Evolutionary conservation across 139 green algal species (phyloP).

Genomic region (Chlorella sorokiniana): DNA sequence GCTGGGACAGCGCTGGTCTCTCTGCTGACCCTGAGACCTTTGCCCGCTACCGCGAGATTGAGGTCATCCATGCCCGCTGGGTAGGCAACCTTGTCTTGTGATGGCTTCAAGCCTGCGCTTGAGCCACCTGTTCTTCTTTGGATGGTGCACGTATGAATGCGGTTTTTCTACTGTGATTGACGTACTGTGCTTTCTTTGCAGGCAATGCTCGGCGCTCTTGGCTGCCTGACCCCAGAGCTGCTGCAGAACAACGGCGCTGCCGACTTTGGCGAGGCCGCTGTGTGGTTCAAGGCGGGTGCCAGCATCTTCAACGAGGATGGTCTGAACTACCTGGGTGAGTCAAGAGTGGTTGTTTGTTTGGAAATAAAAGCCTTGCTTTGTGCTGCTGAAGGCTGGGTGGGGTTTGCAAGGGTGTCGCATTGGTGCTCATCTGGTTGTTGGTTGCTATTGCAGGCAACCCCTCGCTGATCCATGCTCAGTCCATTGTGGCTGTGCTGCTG

Average conservation of each 20-base stretch:
- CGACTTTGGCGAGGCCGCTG: conserved; percentile 55
- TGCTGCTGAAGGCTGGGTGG: too few species aligned
- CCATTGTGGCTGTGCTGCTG: conserved; percentile 86
- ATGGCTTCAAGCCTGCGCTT: too few species aligned
- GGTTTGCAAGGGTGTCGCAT: neutral
- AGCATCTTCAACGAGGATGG: conserved; percentile 90
- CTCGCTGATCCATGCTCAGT: conserved; percentile 88
- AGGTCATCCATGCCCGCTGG: conserved; percentile 91
- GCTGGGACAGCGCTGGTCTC: conserved; percentile 83
- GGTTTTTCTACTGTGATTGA: too few species aligned
- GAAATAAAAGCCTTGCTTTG: too few species aligned
- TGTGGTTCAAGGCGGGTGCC: conserved; percentile 97
- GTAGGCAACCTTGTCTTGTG: too few species aligned
- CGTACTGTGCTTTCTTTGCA: neutral
- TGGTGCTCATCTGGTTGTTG: neutral
- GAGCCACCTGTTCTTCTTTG: neutral
- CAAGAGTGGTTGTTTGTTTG: neutral
- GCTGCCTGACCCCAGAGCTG: conserved; percentile 55
- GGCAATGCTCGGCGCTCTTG: conserved; percentile 83
- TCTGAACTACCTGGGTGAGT: conserved; percentile 76
- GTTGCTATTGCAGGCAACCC: conserved; percentile 55
- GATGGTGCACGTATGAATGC: too few species aligned
- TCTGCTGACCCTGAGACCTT: conserved; percentile 88
- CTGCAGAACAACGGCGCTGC: conserved; percentile 47
- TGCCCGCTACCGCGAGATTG: conserved; percentile 75